Evolutionary conservation across 2,329 filamentous ascomycete species (phyloP), one percentile per base, ranked within the genome.

Genomic region (Gremmenia infestans): DNA sequence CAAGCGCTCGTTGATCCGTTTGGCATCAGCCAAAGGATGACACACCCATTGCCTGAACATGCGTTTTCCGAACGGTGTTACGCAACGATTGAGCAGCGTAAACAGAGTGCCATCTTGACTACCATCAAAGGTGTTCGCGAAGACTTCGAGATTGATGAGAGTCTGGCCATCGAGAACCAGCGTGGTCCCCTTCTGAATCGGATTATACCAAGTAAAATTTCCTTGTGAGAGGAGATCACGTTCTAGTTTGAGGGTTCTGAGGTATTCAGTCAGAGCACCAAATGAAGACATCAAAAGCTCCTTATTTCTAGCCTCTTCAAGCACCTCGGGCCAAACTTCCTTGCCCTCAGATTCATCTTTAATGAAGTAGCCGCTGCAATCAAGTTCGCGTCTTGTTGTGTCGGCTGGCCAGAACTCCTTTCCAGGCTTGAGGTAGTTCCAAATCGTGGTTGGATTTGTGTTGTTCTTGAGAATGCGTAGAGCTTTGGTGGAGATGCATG

Each of bases 21-120:
- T 75, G 5, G 89, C 86, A 72, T 96, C 88, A 70, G 91, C 91
- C 14, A 99, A 78, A 2, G 94, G 94, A 71, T 99, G 94, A 67
- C 93, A 97, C 2, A 99, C 88, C 94, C 94, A 99, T 71, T 96
- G 91, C 53, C 92, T 88, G 71, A 99, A 91, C 71, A 96, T 84
- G 11, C 94, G 88, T 74, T 99, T 99, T 55, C 94, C 94, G 68
- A 99, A 99, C 0, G 94, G 93, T 3, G 94, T 97, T 60, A 97
- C 87, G 69, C 94, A 99, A 51, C 91, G 85, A 71, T 99, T 97
- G 52, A 99, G 81, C 61, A 99, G 83, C 51, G 82, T 82, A 72
- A 97, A 99, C 1, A 99, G 75, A 0, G 94, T 97, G 6, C 94
- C 94, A 40, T 96, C 88, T 0, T 79, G 71, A 14, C 90, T 85